Percentiles rank a stretch among this genome's conserved stretches.
These are phyloP conservation scores for Cutaneotrichosporon arboriforme DNA, from an alignment of 1,284 basidiomycete genomes.

Conservation along the genomic window DNA sequence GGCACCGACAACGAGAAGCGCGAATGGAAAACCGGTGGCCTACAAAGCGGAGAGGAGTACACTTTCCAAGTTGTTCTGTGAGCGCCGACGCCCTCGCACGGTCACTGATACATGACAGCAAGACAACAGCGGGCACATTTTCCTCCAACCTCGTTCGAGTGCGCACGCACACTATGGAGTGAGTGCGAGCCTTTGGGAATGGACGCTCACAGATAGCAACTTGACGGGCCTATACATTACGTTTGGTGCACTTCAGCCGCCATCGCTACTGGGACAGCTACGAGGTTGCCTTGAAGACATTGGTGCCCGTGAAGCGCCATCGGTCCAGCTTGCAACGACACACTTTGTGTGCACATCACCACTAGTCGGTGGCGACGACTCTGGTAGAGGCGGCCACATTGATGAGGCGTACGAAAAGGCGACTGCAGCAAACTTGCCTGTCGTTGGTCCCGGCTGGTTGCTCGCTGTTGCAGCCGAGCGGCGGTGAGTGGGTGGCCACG, in stretches of 20 bases:
- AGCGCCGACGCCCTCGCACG: constrained; percentile 11
- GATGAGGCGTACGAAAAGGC: constrained; percentile 85
- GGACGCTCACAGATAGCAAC: constrained; percentile 53
- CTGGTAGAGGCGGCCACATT: constrained; percentile 29
- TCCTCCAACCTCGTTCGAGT: constrained; percentile 74
- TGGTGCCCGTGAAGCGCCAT: constrained; percentile 79
- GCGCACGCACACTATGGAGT: constrained; percentile 78
- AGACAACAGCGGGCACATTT: constrained; percentile 80
- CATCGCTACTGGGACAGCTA: constrained; percentile 66
- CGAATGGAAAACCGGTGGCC: constrained; percentile 70
- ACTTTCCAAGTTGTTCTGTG: constrained; percentile 84
- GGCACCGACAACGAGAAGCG: constrained; percentile 35
- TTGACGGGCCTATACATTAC: constrained; percentile 88
- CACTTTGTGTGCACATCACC: constrained; percentile 93
- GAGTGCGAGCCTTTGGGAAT: constrained; percentile 6
- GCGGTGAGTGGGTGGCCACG: constrained; percentile 55
- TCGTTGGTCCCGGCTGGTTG: constrained; percentile 86
- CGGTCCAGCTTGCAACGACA: constrained; percentile 92
- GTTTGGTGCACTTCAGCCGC: constrained; percentile 79
- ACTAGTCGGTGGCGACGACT: constrained; percentile 56
- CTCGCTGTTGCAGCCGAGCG: constrained; percentile 74
- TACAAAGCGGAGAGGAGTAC: constrained; percentile 82
- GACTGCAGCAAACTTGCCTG: constrained; percentile 78
- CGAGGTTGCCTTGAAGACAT: constrained; percentile 73
- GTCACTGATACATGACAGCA: constrained; percentile 27